Evolutionary conservation across 1,284 basidiomycete species (phyloP), one percentile per base, ranked within the genome.

Genomic region (Pascua guehoae): DNA sequence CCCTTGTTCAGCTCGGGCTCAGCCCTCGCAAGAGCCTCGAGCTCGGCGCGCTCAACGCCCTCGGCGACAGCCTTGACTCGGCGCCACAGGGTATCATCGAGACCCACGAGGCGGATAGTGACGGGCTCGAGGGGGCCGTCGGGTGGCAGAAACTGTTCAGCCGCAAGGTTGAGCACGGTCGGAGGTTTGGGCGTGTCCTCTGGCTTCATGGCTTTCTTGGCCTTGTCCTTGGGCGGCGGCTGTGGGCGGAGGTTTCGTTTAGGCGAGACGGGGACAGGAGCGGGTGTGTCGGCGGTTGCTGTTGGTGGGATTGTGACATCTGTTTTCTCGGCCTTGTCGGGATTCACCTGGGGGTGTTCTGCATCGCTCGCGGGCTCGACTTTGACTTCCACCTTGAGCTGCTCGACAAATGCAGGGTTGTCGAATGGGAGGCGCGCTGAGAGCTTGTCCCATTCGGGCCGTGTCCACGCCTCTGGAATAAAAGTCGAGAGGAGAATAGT

Each of bases 401-500:
- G 54, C 3, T 53, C 54, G 47, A 65, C 63, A 42, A 68, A 68
- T 9, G 53, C 57, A 2, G 62, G 62, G 49, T 69, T 70, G n/a
- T 64, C 53, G 55, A 70, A 75, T 1, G 73, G 72, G 42, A 75
- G 54, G 8, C 65, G 53, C 17, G 58, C 59, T 15, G 54, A 58
- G 14, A 73, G 47, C 17, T 47, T 45, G 5, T 57, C 49, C 73
- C 72, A 74, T 45, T 70, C 64, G 0, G 70, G 67, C 58, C 59
- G 61, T 7, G 49, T 43, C 68, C 71, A 75, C 7, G 46, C 57
- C 5, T 56, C 47, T 3, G 72, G 70, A 1, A 74, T 47, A 24
- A 70, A 54, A 0, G 67, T 73, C 12, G 71, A 71, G 11, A 74
- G 38, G 2, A 73, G 57, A 1, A 75, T 67, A 0, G 72, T 75